Percentiles rank a stretch among this genome's conserved stretches.
Evolutionary conservation across 305 asterid species (phyloP).

Genomic region (Petunia hybrid): DNA sequence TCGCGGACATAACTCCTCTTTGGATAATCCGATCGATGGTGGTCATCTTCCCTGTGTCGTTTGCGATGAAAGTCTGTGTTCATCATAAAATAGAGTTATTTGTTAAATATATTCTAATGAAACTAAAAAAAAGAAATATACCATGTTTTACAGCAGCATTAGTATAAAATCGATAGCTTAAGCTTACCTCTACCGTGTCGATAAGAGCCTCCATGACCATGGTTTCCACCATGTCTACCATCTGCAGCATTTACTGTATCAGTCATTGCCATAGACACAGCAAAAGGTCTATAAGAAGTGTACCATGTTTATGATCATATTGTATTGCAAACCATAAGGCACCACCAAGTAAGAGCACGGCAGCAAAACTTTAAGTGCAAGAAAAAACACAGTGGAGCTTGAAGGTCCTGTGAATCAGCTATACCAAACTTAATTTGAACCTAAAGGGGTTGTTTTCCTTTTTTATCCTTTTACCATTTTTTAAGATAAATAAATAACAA

Average conservation of each 20-base stretch:
- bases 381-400: conserved; percentile 8
- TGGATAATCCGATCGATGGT: conserved; percentile 62
- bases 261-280: not conserved
- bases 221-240: conserved; percentile 81
- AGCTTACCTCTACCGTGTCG: conserved; percentile 82
- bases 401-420: conserved; percentile 5
- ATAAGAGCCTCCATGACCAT: conserved; percentile 75
- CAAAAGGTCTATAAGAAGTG: not conserved
- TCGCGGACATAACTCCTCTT: conserved; percentile 81
- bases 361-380: not conserved
- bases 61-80: conserved; percentile 73
- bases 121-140: not conserved
- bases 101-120: not conserved
- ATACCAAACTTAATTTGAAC: conserved; percentile 20
- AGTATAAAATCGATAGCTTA: conserved; percentile 2
- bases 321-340: conserved; percentile 12
- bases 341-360: not conserved
- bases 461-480: not conserved
- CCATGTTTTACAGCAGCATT: not conserved
- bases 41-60: conserved; percentile 81
- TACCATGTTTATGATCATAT: not conserved
- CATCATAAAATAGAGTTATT: not conserved
- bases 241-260: conserved; percentile 48
- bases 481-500: not conserved
- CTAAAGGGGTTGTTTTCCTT: not conserved